phyloP scores from a whole-genome alignment of 768 basidiomycete species.

The Tubosaeta brunneosetosa region DNA sequence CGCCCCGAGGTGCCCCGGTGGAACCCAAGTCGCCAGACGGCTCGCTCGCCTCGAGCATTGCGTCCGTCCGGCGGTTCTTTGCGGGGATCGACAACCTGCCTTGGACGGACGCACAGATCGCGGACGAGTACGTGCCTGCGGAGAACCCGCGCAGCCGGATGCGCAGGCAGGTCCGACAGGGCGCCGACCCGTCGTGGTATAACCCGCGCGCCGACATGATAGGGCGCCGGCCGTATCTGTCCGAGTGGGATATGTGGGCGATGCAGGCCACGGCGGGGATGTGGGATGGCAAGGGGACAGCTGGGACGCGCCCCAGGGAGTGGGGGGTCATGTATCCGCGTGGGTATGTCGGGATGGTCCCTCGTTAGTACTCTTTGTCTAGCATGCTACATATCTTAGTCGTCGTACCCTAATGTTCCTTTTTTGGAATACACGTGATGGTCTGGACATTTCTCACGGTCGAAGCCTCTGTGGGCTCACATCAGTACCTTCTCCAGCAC shows the following conservation, averaged over 20 bases:
- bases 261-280: conserved; percentile 18
- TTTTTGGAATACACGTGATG: conserved; percentile 3
- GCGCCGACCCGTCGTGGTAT: conserved; percentile 28
- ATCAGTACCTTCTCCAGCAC: conserved; percentile 14
- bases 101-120: conserved; percentile 41
- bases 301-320: neutral
- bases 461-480: conserved; percentile 11
- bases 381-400: neutral
- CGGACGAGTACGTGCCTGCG: conserved; percentile 42
- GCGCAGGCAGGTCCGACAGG: conserved; percentile 9
- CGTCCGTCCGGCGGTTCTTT: conserved; percentile 35
- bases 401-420: neutral
- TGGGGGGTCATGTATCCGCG: conserved; percentile 16
- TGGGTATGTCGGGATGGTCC: conserved; percentile 19
- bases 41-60: conserved; percentile 24
- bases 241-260: conserved; percentile 24
- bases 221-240: conserved; percentile 7
- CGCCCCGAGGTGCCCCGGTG: no score
- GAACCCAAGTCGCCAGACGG: conserved; percentile 5
- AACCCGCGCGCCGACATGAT: conserved; percentile 11
- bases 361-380: conserved; percentile 1
- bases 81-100: conserved; percentile 37
- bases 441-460: conserved; percentile 18
- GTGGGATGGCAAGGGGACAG: conserved; percentile 1
- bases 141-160: conserved; percentile 16